Evolutionary conservation across 176 grass and related monocot species (phyloP).

Genomic region (Cocos nucifera): DNA sequence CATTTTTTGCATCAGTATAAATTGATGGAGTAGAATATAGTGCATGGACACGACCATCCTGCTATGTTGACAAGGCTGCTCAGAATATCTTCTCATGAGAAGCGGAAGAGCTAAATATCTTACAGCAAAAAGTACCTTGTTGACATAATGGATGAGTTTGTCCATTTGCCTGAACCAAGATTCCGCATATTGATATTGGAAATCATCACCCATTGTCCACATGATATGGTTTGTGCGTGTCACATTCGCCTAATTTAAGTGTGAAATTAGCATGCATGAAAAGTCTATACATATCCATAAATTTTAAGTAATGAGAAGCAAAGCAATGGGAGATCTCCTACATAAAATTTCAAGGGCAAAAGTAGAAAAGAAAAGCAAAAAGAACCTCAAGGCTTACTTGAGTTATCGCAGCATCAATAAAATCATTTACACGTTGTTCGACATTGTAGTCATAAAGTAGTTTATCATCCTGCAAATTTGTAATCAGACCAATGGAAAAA

Average conservation of each 20-base stretch:
- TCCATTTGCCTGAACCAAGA: conserved; percentile 96
- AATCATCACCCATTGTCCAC: conserved; percentile 99
- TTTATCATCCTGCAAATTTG: conserved; percentile 61
- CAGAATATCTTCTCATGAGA: no score
- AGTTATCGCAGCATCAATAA: conserved; percentile 66
- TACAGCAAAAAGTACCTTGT: conserved; percentile 50
- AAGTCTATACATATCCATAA: no score
- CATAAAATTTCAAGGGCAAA: neutral
- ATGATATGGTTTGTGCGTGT: conserved; percentile 87
- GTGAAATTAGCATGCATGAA: no score
- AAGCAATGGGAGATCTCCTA: neutral
- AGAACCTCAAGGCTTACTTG: conserved; percentile 40
- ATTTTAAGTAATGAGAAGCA: no score
- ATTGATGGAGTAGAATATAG: conserved; percentile 91
- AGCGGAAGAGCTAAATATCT: neutral
- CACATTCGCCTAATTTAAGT: conserved; percentile 56
- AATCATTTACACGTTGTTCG: conserved; percentile 71
- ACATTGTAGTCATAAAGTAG: conserved; percentile 81
- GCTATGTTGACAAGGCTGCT: neutral
- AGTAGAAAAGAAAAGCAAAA: neutral
- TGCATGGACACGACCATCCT: conserved; percentile 83
- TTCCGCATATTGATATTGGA: conserved; percentile 86
- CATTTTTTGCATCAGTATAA: conserved; percentile 79
- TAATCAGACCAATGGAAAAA: neutral
- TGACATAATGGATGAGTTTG: conserved; percentile 80